These are phyloP conservation scores for Graphium sp. DNA, from an alignment of 2,329 filamentous ascomycete species.

Conservation along the genomic window DNA sequence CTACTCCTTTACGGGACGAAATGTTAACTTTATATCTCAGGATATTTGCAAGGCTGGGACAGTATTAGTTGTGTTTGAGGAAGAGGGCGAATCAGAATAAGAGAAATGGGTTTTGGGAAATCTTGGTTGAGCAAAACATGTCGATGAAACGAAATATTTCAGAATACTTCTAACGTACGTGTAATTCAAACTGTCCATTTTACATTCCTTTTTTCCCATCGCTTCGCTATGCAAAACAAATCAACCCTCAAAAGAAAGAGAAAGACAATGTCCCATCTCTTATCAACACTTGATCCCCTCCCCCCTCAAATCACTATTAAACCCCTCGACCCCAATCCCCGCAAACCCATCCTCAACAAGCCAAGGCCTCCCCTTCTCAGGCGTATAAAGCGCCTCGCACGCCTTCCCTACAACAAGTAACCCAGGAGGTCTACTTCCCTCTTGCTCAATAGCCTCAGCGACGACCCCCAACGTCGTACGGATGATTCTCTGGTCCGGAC, in stretches of 20 bases:
- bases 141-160: too few relatives aligned
- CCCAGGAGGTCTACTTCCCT: constrained; percentile 79
- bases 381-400: constrained; percentile 58
- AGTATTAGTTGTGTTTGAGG: constrained; percentile 57
- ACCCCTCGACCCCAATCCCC: constrained; percentile 33
- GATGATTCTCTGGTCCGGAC: constrained; percentile 85
- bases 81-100: constrained; percentile 10
- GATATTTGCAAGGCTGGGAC: constrained; percentile 68
- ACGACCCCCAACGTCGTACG: constrained; percentile 71
- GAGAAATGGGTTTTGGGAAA: not conserved
- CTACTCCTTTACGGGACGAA: not conserved
- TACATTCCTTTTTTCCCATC: too few relatives aligned
- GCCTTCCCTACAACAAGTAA: constrained; percentile 71
- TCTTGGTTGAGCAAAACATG: too few relatives aligned
- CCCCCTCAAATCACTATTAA: not conserved
- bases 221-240: too few relatives aligned
- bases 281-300: not conserved
- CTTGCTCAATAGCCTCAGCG: constrained; percentile 67
- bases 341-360: constrained; percentile 76
- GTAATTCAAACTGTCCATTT: too few relatives aligned
- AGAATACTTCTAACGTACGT: too few relatives aligned
- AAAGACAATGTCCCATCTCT: too few relatives aligned
- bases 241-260: too few relatives aligned
- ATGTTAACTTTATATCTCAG: constrained; percentile 18
- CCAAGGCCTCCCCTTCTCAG: constrained; percentile 50